Base-by-base conservation (phyloP, 306 rosid species). In the Cicer bijugum region DNA sequence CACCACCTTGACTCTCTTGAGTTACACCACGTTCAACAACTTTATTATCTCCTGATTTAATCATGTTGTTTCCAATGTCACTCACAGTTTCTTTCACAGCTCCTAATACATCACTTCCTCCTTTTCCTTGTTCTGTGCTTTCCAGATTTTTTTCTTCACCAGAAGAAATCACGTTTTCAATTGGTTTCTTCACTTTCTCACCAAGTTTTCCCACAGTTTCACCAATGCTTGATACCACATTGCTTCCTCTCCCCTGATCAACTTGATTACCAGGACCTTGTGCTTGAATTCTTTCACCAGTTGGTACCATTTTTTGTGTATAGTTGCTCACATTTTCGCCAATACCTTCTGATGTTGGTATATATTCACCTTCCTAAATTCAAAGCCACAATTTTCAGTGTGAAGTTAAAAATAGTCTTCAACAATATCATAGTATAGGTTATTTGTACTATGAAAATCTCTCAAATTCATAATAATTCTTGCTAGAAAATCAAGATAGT, bases 1-100 rank as follows among this genome's bases (percentile, higher is more conserved):
- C 72, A 1, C 88, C 87, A 43, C 19, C 35, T 65, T 65, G 71
- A 43, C 39, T 55, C 3, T 43, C 52, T 66, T 19, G 71, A 19
- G 71, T 4, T 17, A 23, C 10, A 12, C 65, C 16, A 57, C 8
- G 39, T 57, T 53, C 74, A 1, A 72, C 66, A 48, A 69, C 85
- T 38, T 8, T 81, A 57, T 78, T 78, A 0, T 59, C 66, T 59
- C 77, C 81, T n/a, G 85, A 60, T 69, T 55, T 80, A 0, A 72
- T 12, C 67, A 80, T 42, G 12, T 60, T 76, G 2, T 44, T 14
- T 8, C 81, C 84, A 16, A 80, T 80, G 56, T 84, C 81, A 17
- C 53, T 61, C 45, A 77, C 81, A n/a, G 87, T 81, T 74, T 84
- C 87, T 47, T 72, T 69, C 2, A 77, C 80, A 0, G 84, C 84